Base-by-base conservation (phyloP, 73 alveolate species). In the Symbiodinium pilosum region DNA sequence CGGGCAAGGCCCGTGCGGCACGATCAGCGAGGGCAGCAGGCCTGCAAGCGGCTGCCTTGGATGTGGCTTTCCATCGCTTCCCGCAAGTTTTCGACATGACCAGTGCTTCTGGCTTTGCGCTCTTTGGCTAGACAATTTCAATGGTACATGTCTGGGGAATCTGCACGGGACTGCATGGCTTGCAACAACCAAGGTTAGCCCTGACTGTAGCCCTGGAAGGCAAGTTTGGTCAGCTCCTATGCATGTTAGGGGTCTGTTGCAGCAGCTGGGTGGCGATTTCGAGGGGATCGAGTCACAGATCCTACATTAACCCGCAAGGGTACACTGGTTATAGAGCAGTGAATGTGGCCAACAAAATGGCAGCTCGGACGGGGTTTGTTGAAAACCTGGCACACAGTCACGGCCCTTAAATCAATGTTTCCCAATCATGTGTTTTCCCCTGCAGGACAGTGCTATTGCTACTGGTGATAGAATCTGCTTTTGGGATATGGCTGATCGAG, bases 171-270 rank as follows among this genome's bases (percentile, higher is more conserved):
- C n/a, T n/a, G n/a, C n/a, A n/a, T n/a, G n/a, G n/a, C n/a, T n/a
- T n/a, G n/a, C n/a, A n/a, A n/a, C 59, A 21, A 73, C 95, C 73
- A 2, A 88, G 95, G 95, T 24, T 64, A 26, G 86, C 95, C 5
- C 2, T 41, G 30, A 18, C 11, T 3, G 43, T 87, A 2, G 39
- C 43, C 38, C 36, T 88, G 73, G 44, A 68, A 26, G 95, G 95
- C 83, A 51, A 4, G 73, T 64, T 64, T 38, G 87, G 87, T 26
- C 34, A 11, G 71, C 75, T 88, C 39, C 71, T 88, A 40, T 68
- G 71, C 3, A 30, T 71, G 52, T 32, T 38, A 0, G 95, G 95
- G 34, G 75, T 64, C 30, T 88, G 95, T 51, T 88, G 95, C 38
- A 34, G 69, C 24, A 21, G 47, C 16, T 88, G 95, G 95, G 95